Percentiles rank a stretch among this genome's conserved stretches.
phyloP scores from a whole-genome alignment of 768 basidiomycete species.

The Naganishia antarctica region DNA sequence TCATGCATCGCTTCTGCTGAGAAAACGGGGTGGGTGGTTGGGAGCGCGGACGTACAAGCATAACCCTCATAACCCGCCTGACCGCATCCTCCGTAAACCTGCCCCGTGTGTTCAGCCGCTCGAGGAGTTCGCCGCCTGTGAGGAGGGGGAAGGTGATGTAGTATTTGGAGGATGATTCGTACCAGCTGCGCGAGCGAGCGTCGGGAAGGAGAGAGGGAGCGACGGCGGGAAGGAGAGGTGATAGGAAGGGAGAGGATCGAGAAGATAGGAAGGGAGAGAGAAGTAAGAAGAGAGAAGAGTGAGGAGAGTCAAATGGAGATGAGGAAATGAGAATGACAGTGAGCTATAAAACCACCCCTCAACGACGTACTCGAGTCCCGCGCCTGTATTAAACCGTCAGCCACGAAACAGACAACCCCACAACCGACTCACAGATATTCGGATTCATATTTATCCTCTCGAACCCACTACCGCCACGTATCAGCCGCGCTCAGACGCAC shows the following conservation, averaged over 20 bases:
- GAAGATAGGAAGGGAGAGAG: too few species aligned
- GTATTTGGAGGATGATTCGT: constrained; percentile 32
- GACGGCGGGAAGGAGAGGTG: too few species aligned
- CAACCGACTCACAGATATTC: constrained; percentile 32
- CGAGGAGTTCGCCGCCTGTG: constrained; percentile 34
- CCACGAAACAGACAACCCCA: background rate
- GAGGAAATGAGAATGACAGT: background rate
- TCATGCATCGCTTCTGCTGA: background rate
- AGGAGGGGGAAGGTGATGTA: constrained; percentile 36
- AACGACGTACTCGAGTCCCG: constrained; percentile 32
- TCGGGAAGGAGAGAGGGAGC: background rate
- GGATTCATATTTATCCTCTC: constrained; percentile 29
- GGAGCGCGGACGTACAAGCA: constrained; percentile 28
- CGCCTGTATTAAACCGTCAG: constrained; percentile 22
- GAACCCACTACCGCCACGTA: constrained; percentile 26
- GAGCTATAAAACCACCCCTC: background rate
- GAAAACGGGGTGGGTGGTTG: background rate
- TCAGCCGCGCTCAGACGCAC: background rate
- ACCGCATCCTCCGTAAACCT: constrained; percentile 34
- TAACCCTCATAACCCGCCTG: constrained; percentile 29
- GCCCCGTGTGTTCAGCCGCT: constrained; percentile 31
- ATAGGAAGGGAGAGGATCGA: too few species aligned
- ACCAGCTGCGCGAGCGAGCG: constrained; percentile 28
- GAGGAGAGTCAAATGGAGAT: too few species aligned
- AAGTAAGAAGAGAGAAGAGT: too few species aligned